Conservation (phyloP, 164 flowering plant genomes). For the Chimonanthus salicifolius region DNA sequence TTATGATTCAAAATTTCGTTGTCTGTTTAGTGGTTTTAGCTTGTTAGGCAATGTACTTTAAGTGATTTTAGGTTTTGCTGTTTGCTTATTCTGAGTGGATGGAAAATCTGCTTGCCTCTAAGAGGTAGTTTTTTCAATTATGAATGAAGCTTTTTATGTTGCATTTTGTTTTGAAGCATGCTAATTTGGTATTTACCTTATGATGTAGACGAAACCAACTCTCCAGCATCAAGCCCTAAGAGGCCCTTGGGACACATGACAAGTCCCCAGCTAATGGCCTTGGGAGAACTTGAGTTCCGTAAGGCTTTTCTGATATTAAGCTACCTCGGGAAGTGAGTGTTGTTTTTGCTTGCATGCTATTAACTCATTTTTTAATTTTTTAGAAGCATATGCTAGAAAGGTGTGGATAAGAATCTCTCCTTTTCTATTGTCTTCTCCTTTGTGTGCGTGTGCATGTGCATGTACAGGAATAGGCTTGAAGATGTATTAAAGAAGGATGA, state of each 20-base stretch:
- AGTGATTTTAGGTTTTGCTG: neutral
- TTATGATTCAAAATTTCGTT: no score
- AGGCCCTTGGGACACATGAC: neutral
- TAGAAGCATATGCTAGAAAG: neutral
- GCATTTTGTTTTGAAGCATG: neutral
- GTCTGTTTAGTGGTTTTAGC: neutral
- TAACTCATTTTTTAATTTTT: neutral
- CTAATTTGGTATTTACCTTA: neutral
- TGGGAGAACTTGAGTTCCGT: conserved; percentile 51
- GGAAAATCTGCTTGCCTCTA: neutral
- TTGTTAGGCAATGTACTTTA: neutral
- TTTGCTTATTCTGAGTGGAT: neutral
- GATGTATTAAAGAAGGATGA: conserved; percentile 22
- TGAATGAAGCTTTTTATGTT: neutral
- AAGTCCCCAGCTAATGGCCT: conserved; percentile 24
- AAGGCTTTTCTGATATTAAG: conserved; percentile 46
- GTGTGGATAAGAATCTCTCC: neutral
- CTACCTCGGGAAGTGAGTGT: conserved; percentile 46
- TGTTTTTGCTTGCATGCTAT: neutral
- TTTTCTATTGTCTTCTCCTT: neutral
- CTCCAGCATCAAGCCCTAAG: neutral
- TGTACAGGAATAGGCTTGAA: conserved; percentile 35
- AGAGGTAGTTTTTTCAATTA: neutral
- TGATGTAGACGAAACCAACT: neutral
- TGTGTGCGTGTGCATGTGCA: neutral